Evolutionary conservation across 192 early-diverging fungal genomes (phyloP).

Genomic region (Coemansia sp.): DNA sequence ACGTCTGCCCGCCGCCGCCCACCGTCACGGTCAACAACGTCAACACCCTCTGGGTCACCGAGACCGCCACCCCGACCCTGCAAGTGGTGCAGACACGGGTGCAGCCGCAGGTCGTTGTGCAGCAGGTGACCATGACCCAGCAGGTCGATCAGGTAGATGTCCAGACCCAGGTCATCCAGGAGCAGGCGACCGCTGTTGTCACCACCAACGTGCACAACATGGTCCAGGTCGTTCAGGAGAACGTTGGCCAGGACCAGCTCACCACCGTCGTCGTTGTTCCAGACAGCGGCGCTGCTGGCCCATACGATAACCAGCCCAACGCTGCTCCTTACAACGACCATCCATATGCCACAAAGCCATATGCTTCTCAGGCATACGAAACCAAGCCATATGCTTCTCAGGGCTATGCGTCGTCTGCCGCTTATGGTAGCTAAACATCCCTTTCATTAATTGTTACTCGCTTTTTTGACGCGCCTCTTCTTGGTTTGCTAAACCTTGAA

Average conservation of each 20-base stretch:
- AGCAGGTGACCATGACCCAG: conserved; percentile 48
- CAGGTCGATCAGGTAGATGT: conserved; percentile 44
- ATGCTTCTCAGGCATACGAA: conserved; percentile 6
- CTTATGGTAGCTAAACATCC: conserved; percentile 8
- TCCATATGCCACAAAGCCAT: neutral
- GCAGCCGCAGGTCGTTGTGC: conserved; percentile 49
- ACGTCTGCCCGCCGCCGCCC: conserved; percentile 43
- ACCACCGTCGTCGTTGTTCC: conserved; percentile 16
- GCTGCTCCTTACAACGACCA: neutral
- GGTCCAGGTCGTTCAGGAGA: conserved; percentile 52
- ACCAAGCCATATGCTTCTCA: neutral
- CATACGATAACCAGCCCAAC: neutral
- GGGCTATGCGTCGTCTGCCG: conserved; percentile 6
- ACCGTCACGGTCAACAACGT: conserved; percentile 43
- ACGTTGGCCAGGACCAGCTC: conserved; percentile 36
- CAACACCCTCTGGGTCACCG: conserved; percentile 47
- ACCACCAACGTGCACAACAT: conserved; percentile 47
- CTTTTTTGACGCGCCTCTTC: no score
- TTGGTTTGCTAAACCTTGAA: no score
- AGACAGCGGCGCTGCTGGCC: conserved; percentile 3
- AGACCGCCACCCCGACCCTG: conserved; percentile 48
- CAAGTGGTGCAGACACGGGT: conserved; percentile 46
- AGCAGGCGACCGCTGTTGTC: conserved; percentile 35
- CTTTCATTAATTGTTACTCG: no score
- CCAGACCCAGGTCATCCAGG: conserved; percentile 42